phyloP scores from a whole-genome alignment of 306 rosid genomes.

The Psophocarpus tetragonolobus region DNA sequence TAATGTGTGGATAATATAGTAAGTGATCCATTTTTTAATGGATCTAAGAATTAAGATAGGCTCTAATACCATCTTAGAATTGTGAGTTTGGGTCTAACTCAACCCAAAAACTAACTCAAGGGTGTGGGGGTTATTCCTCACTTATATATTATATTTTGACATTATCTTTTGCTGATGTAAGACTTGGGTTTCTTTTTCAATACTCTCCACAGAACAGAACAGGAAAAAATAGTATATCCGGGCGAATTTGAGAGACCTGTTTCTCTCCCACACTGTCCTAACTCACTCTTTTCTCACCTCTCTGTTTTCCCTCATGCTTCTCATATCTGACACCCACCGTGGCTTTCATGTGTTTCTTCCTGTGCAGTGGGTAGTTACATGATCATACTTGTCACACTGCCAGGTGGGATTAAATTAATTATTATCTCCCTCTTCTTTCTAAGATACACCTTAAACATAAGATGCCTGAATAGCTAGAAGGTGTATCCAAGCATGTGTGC shows the following conservation, averaged over 20 bases:
- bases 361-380: not conserved
- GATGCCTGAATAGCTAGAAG: not conserved
- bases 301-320: not conserved
- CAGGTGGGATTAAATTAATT: not conserved
- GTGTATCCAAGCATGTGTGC: not conserved
- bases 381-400: not conserved
- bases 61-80: too few relatives aligned
- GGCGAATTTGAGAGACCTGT: slow-evolving; percentile 7
- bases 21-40: too few relatives aligned
- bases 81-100: too few relatives aligned
- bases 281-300: not conserved
- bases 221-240: not conserved
- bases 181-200: too few relatives aligned
- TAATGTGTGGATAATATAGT: too few relatives aligned
- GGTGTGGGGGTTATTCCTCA: too few relatives aligned
- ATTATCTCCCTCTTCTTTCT: not conserved
- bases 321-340: not conserved
- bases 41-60: too few relatives aligned
- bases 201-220: too few relatives aligned
- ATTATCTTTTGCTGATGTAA: too few relatives aligned
- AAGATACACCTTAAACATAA: not conserved
- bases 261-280: not conserved
- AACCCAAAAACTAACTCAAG: too few relatives aligned
- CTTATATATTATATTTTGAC: too few relatives aligned
- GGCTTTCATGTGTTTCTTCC: not conserved